A percentile compares a stretch with the other conserved stretches of the same genome.
phyloP scores from a whole-genome alignment of 441 rosid genomes.

The Euphorbia schlechtendalii region DNA sequence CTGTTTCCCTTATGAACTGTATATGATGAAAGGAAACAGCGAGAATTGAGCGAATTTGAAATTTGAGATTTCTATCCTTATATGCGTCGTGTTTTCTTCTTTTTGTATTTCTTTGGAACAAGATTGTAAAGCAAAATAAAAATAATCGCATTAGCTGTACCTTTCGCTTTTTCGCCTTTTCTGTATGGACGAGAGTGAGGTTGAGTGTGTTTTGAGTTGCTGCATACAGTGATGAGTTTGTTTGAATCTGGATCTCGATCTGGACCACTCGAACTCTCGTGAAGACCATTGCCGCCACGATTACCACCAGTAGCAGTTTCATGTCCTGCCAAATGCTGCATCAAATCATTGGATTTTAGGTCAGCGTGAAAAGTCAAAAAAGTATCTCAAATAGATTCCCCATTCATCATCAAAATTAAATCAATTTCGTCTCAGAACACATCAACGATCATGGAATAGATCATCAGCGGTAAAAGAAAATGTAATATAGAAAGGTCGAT shows the following conservation, averaged over 20 bases:
- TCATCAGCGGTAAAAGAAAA: too few relatives aligned
- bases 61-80: slow-evolving; percentile 10
- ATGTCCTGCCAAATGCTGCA: slow-evolving; percentile 60
- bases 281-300: slow-evolving; percentile 30
- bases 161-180: slow-evolving; percentile 60
- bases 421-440: too few relatives aligned
- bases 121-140: not conserved
- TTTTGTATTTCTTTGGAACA: not conserved
- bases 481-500: not conserved
- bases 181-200: slow-evolving; percentile 43
- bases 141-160: slow-evolving; percentile 24
- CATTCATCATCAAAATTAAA: not conserved
- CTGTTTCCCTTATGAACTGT: slow-evolving; percentile 50
- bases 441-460: too few relatives aligned
- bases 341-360: slow-evolving; percentile 11
- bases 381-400: slow-evolving; percentile 6
- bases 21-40: slow-evolving; percentile 20
- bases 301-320: slow-evolving; percentile 19
- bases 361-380: not conserved
- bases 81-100: slow-evolving; percentile 14
- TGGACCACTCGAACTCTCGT: slow-evolving; percentile 50
- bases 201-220: slow-evolving; percentile 24
- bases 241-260: slow-evolving; percentile 64
- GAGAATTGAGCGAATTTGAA: slow-evolving; percentile 23
- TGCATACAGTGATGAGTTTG: slow-evolving; percentile 36